Base-by-base conservation (phyloP, 345 rosid species). In the Rhodamnia rubescens region DNA sequence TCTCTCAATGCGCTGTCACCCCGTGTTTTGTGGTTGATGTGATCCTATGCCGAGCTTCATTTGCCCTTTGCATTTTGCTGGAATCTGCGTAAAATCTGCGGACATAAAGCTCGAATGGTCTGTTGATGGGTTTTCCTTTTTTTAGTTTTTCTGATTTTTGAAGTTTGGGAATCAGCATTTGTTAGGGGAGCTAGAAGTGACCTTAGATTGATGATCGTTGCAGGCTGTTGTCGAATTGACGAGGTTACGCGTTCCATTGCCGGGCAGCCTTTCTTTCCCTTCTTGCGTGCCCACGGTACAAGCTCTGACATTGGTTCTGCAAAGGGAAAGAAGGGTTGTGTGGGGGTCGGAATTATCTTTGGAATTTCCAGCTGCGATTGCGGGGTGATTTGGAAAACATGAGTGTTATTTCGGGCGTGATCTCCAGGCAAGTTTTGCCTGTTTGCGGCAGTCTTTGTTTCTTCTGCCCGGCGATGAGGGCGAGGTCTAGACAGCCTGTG, bases 401-500 rank as follows among this genome's bases (percentile, higher is more conserved):
- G 99, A 94, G 94, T 57, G 83, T 86, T 11, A 87, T 96, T 84
- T 93, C 98, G n/a, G 98, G 98, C n/a, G 90, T 94, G 7, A 87
- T 98, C 89, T 95, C 99, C 58, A 93, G 99, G 94, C 95, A 94
- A 90, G 92, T 97, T 49, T 87, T 97, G 93, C 98, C 99, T 40
- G 95, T 90, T 83, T 97, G 99, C 84, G 98, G 99, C 52, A 93
- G 92, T 88, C 96, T 98, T 88, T 98, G 99, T 89, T 90, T 91
- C 89, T 92, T 94, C 87, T 98, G 98, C 89, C 99, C 99, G 44
- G 94, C 92, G 21, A 54, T 98, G 89, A 91, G 99, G 86, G 92
- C 99, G 26, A 92, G 99, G 92, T 98, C 99, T 83, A 93, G 98
- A 86, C 99, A 98, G 90, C 99, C 98, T 59, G 95, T 98, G 84